These are phyloP conservation scores for Hordeum marinum DNA, from an alignment of 176 grass and related monocot species.

Conservation along the genomic window DNA sequence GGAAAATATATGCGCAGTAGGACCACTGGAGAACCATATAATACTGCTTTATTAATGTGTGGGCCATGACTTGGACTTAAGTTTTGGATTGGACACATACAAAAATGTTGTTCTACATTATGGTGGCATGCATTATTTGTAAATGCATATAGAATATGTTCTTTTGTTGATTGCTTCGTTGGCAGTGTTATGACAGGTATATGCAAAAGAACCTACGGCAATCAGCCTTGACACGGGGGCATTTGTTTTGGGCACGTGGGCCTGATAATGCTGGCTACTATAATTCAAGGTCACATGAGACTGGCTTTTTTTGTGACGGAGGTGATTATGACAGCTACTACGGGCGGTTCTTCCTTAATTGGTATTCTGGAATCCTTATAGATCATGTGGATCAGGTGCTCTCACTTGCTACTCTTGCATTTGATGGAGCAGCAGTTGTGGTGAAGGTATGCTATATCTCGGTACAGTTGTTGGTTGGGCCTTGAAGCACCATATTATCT, in stretches of 20 bases:
- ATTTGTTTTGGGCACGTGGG: conserved; percentile 87
- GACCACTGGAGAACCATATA: neutral
- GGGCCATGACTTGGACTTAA: neutral
- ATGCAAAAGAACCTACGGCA: conserved; percentile 79
- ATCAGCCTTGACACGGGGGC: conserved; percentile 63
- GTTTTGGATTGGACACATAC: neutral
- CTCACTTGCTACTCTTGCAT: conserved; percentile 79
- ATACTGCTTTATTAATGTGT: neutral
- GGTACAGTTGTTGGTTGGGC: conserved; percentile 9
- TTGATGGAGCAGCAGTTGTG: conserved; percentile 76
- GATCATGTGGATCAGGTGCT: conserved; percentile 80
- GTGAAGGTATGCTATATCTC: conserved; percentile 53
- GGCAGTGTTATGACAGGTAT: conserved; percentile 86
- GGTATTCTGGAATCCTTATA: conserved; percentile 76
- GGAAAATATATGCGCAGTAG: neutral
- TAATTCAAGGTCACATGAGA: conserved; percentile 89
- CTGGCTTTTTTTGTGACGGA: conserved; percentile 88
- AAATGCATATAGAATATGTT: conserved; percentile 6
- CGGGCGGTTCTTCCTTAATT: conserved; percentile 88
- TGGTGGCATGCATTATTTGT: neutral
- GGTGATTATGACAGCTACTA: conserved; percentile 92
- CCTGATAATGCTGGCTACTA: conserved; percentile 91
- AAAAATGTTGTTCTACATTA: neutral
- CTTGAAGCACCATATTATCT: neutral
- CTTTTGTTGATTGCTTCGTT: conserved; percentile 25